These are phyloP conservation scores for Carex pumila DNA, from an alignment of 176 grass and related monocot genomes.

Conservation along the genomic window DNA sequence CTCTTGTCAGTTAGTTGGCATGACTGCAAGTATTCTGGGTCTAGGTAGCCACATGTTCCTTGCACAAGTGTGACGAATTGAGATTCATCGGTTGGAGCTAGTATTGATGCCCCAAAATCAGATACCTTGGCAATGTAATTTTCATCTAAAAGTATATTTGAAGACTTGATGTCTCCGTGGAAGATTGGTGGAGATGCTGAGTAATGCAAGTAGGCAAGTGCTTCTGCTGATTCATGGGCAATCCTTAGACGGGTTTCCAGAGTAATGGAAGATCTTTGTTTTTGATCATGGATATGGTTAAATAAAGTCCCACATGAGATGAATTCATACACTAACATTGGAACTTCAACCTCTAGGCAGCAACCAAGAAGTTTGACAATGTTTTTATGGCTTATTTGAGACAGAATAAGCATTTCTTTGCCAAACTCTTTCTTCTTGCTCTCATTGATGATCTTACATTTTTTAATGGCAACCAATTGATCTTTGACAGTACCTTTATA, in stretches of 20 bases:
- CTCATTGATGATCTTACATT: constrained; percentile 19
- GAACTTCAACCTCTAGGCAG: no score
- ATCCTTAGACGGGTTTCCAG: no score
- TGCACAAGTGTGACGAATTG: neutral
- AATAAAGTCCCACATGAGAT: no score
- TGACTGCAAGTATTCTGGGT: constrained; percentile 21
- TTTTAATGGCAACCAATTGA: constrained; percentile 10
- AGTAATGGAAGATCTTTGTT: no score
- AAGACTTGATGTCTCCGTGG: neutral
- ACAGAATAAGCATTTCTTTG: constrained; percentile 26
- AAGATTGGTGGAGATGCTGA: neutral
- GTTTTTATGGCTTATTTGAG: constrained; percentile 17
- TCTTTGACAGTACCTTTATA: constrained; percentile 20
- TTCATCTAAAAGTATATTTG: neutral
- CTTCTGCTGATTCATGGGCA: neutral
- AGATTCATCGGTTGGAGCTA: neutral
- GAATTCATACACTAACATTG: no score
- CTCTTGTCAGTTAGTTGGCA: constrained; percentile 18
- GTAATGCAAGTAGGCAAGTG: neutral
- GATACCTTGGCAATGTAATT: neutral
- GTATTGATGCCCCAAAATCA: neutral
- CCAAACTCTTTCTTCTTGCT: constrained; percentile 21
- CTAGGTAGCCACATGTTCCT: constrained; percentile 2
- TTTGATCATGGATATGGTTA: no score
- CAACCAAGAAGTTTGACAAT: no score